These are phyloP conservation scores for Manihot esculenta DNA, from an alignment of 441 rosid genomes.

Conservation along the genomic window DNA sequence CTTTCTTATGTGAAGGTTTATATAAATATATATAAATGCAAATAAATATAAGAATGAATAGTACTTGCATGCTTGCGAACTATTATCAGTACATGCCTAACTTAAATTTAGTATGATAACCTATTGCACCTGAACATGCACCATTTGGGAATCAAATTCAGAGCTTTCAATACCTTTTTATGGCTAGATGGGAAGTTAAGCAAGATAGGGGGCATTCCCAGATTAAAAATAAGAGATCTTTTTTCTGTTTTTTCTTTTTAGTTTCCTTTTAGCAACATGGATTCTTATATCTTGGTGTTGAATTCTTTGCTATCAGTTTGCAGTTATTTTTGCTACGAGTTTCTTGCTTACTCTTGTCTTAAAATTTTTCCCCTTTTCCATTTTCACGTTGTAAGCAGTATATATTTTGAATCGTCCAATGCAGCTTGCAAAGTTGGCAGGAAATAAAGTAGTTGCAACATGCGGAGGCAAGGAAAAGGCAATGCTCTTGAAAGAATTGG, in stretches of 20 bases:
- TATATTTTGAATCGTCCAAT: conserved; percentile 20
- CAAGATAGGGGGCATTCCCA: not conserved
- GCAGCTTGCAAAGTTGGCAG: conserved; percentile 94
- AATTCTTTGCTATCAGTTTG: not conserved
- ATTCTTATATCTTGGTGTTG: conserved; percentile 1
- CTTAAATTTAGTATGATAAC: not conserved
- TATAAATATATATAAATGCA: no score
- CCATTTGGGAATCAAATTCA: not conserved
- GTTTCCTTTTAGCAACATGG: not conserved
- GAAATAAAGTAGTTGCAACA: conserved; percentile 87
- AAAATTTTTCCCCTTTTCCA: not conserved
- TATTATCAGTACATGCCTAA: not conserved
- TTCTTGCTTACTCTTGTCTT: not conserved
- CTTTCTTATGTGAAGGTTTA: no score
- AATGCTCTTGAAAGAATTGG: conserved; percentile 70
- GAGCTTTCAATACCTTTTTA: not conserved
- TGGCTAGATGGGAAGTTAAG: not conserved
- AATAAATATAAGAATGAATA: not conserved
- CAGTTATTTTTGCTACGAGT: no score
- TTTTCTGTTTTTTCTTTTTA: not conserved
- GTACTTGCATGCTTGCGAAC: not conserved
- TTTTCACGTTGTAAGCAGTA: conserved; percentile 6
- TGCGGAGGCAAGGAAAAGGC: conserved; percentile 95
- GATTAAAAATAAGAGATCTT: not conserved
- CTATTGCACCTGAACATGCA: not conserved